Evolutionary conservation across 768 basidiomycete species (phyloP).

Genomic region (Leucosporidium creatinivorum): DNA sequence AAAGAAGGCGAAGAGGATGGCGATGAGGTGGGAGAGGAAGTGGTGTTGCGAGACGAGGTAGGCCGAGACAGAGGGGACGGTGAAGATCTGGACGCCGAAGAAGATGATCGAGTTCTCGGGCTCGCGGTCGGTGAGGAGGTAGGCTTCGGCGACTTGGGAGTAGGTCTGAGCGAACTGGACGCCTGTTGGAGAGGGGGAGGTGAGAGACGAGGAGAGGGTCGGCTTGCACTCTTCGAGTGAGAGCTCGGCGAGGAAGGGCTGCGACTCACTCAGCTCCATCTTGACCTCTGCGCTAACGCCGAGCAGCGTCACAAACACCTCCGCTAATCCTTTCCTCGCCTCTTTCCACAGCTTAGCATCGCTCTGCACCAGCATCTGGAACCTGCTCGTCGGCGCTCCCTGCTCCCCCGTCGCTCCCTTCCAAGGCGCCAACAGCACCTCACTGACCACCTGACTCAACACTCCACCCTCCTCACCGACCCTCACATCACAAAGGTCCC

Average conservation of each 20-base stretch:
- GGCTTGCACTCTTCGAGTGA: slow-evolving; percentile 21
- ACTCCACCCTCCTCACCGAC: slow-evolving; percentile 37
- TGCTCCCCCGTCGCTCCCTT: slow-evolving; percentile 58
- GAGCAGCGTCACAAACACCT: slow-evolving; percentile 35
- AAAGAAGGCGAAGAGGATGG: slow-evolving; percentile 83
- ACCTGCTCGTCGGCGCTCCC: slow-evolving; percentile 46
- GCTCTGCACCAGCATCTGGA: slow-evolving; percentile 38
- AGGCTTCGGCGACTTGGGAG: slow-evolving; percentile 76
- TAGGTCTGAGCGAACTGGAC: slow-evolving; percentile 46
- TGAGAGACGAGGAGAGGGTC: neutral
- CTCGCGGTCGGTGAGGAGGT: slow-evolving; percentile 85
- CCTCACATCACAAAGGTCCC: slow-evolving; percentile 36
- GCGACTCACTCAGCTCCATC: slow-evolving; percentile 65
- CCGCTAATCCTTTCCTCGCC: slow-evolving; percentile 38
- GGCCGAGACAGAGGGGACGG: slow-evolving; percentile 73
- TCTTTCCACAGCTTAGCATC: slow-evolving; percentile 42
- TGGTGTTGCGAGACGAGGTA: slow-evolving; percentile 68
- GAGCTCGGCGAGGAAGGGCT: neutral
- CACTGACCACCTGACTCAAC: slow-evolving; percentile 45
- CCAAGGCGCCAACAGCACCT: slow-evolving; percentile 73
- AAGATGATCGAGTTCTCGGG: slow-evolving; percentile 92
- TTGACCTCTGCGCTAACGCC: slow-evolving; percentile 51
- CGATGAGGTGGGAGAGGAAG: slow-evolving; percentile 66
- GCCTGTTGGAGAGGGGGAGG: neutral
- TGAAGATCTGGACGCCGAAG: slow-evolving; percentile 86